Conservation (phyloP, 139 green algal species). For the Auxenochlorella pyrenoidosa region DNA sequence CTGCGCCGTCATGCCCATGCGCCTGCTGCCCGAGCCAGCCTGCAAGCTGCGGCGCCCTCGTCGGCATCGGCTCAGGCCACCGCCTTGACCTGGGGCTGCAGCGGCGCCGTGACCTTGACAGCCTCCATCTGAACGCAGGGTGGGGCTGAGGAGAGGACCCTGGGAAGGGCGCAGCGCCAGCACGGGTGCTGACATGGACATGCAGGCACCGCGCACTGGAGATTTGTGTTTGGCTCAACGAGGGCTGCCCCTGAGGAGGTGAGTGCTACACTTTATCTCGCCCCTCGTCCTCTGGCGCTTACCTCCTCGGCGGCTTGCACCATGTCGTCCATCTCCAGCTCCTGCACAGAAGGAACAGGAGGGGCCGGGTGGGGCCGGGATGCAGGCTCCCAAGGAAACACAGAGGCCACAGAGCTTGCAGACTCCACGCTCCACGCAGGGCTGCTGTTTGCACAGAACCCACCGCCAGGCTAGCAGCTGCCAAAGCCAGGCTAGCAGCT, state of each 20-base stretch:
- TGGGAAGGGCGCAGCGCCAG: too few species aligned
- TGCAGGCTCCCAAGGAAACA: too few species aligned
- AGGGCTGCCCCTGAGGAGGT: too few species aligned
- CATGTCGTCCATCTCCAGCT: conserved; percentile 8
- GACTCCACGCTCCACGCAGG: too few species aligned
- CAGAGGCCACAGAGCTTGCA: too few species aligned
- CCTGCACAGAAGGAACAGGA: background rate
- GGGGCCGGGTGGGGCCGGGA: background rate
- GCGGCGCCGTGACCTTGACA: background rate
- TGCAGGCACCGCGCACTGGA: background rate
- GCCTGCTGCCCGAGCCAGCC: background rate
- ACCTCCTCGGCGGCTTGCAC: conserved; percentile 6
- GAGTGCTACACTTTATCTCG: too few species aligned
- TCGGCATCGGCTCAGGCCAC: background rate
- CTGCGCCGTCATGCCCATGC: too few species aligned
- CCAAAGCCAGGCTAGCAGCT: too few species aligned
- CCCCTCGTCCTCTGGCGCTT: background rate
- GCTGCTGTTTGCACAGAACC: too few species aligned
- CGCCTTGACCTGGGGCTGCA: background rate
- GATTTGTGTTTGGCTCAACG: too few species aligned
- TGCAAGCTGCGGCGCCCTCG: too few species aligned
- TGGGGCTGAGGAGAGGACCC: background rate
- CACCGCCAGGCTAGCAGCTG: too few species aligned
- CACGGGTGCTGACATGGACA: background rate
- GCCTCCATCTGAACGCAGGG: conserved; percentile 7